phyloP scores from a whole-genome alignment of 805 yeast species.

The Sugiyamaella valdiviana region DNA sequence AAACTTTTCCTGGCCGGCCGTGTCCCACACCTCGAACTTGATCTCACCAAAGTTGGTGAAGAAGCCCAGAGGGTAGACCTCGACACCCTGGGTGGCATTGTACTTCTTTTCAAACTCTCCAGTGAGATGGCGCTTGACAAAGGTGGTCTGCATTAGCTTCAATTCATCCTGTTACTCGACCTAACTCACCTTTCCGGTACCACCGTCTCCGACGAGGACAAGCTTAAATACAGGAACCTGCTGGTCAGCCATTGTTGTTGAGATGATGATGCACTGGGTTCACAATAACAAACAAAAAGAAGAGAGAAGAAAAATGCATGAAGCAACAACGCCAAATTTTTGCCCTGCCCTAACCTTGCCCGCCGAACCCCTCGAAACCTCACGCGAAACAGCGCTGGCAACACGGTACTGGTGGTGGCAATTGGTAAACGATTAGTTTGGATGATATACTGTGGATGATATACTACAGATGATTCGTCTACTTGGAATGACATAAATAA shows the following conservation, averaged over 20 bases:
- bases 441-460: too few relatives aligned
- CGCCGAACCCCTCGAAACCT: neutral
- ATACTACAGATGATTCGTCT: too few relatives aligned
- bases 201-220: constrained; percentile 99
- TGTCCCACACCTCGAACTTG: constrained; percentile 99
- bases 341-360: constrained; percentile 8
- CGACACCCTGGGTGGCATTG: constrained; percentile 99
- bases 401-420: too few relatives aligned
- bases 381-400: too few relatives aligned
- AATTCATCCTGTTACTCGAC: too few relatives aligned
- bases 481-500: too few relatives aligned
- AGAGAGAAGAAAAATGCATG: constrained; percentile 7
- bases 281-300: constrained; percentile 10
- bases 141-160: constrained; percentile 96
- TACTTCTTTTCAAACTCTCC: constrained; percentile 98
- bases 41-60: constrained; percentile 98
- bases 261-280: constrained; percentile 1
- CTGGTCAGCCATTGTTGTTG: constrained; percentile 30
- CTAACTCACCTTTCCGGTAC: constrained; percentile 95
- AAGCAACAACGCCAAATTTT: constrained; percentile 2
- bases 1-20: constrained; percentile 99
- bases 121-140: constrained; percentile 98
- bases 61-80: constrained; percentile 97
- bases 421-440: too few relatives aligned
- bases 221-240: constrained; percentile 92